These are phyloP conservation scores for Adenanthera pavonina DNA, from an alignment of 306 rosid species.

Conservation along the genomic window DNA sequence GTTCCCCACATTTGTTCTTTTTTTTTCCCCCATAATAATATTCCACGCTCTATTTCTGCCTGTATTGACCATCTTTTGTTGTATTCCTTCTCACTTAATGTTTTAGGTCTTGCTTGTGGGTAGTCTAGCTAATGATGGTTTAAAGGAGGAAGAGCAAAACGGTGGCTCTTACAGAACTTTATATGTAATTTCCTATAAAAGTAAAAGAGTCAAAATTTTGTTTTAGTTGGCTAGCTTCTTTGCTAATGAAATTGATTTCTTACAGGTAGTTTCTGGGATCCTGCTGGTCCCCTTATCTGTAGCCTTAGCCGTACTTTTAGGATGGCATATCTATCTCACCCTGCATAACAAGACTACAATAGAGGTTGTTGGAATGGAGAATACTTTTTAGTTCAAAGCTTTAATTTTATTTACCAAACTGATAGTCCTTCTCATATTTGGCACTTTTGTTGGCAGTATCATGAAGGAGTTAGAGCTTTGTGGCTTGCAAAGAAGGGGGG, in stretches of 20 bases:
- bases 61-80: constrained; percentile 32
- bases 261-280: constrained; percentile 82
- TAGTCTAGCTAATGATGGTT: constrained; percentile 69
- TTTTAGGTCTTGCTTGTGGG: constrained; percentile 86
- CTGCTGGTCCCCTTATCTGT: constrained; percentile 75
- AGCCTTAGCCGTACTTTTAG: constrained; percentile 77
- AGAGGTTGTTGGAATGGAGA: constrained; percentile 68
- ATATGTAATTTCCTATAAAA: constrained; percentile 63
- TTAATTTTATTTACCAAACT: constrained; percentile 34
- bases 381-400: constrained; percentile 34
- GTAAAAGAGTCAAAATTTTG: constrained; percentile 11
- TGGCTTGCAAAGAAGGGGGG: constrained; percentile 99
- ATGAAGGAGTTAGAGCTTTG: constrained; percentile 96
- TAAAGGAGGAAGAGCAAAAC: constrained; percentile 64
- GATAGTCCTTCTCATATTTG: constrained; percentile 38
- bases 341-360: constrained; percentile 95
- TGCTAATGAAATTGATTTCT: constrained; percentile 43
- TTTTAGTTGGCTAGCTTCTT: constrained; percentile 33
- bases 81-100: constrained; percentile 17
- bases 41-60: constrained; percentile 4
- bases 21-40: constrained; percentile 10
- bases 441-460: constrained; percentile 63
- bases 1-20: neutral
- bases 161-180: constrained; percentile 69
- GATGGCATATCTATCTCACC: constrained; percentile 89